Percentiles rank a stretch among this genome's conserved stretches.
These are phyloP conservation scores for Cryptosporidium viatorum DNA, from an alignment of 169 alveolate species.

Conservation along the genomic window DNA sequence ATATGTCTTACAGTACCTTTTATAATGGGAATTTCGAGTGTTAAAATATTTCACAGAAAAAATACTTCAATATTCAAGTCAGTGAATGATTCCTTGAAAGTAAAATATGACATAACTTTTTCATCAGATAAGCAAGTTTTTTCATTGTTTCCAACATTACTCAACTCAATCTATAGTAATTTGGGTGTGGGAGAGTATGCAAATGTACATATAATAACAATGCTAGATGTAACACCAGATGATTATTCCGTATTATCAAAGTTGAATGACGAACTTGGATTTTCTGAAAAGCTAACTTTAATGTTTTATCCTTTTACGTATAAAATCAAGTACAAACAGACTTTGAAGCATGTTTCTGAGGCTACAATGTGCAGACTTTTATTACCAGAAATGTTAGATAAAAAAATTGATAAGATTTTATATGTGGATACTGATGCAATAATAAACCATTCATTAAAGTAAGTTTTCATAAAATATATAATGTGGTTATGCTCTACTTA, in stretches of 20 bases:
- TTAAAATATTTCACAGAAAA: conserved; percentile 31
- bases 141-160: conserved; percentile 50
- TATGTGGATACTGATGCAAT: conserved; percentile 74
- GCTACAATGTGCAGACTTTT: conserved; percentile 76
- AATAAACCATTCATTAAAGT: conserved; percentile 50
- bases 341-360: conserved; percentile 69
- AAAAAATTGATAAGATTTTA: conserved; percentile 42
- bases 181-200: conserved; percentile 24
- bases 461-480: neutral
- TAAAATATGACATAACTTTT: conserved; percentile 45
- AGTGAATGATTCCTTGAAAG: neutral
- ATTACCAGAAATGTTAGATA: conserved; percentile 40
- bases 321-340: conserved; percentile 47
- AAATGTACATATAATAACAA: conserved; percentile 35
- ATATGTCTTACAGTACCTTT: conserved; percentile 31
- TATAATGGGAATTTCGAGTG: conserved; percentile 57
- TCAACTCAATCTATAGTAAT: conserved; percentile 56
- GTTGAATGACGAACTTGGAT: conserved; percentile 22
- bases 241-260: conserved; percentile 8
- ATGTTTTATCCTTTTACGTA: conserved; percentile 56
- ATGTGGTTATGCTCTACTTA: neutral
- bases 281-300: conserved; percentile 26
- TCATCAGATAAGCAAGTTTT: conserved; percentile 58
- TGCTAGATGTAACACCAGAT: conserved; percentile 61
- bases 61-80: conserved; percentile 36